Conservation (phyloP, 169 alveolate genomes). For the Plasmodium coatneyi region DNA sequence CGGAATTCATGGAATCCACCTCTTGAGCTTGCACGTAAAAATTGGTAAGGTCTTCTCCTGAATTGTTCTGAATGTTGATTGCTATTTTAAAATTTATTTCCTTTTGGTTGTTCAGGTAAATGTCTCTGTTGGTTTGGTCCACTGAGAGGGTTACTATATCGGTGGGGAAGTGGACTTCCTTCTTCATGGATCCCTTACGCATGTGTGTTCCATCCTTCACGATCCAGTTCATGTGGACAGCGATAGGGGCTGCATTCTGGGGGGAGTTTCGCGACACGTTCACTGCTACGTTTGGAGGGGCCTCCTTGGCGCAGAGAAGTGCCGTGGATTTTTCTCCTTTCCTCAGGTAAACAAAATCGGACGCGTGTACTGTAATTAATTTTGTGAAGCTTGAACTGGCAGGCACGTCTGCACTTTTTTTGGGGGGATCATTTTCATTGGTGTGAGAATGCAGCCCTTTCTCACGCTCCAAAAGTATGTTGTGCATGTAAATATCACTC, state of each 20-base stretch:
- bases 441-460: neutral
- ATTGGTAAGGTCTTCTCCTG: constrained; percentile 19
- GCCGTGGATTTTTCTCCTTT: constrained; percentile 29
- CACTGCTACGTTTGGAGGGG: neutral
- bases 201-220: neutral
- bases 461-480: constrained; percentile 16
- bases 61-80: constrained; percentile 39
- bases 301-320: neutral
- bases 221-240: constrained; percentile 31
- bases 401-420: neutral
- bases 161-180: neutral
- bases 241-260: neutral
- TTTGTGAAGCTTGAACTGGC: neutral
- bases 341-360: constrained; percentile 22
- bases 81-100: constrained; percentile 21
- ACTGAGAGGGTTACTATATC: constrained; percentile 39
- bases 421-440: neutral
- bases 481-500: constrained; percentile 19
- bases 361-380: constrained; percentile 15
- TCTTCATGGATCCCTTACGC: constrained; percentile 31
- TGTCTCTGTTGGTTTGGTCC: constrained; percentile 12
- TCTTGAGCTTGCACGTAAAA: constrained; percentile 55
- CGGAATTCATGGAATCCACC: constrained; percentile 13
- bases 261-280: neutral
- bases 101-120: constrained; percentile 40